Evolutionary conservation across 805 yeast species (phyloP), one percentile per base, ranked within the genome.

Genomic region (Wickerhamiella brachini): DNA sequence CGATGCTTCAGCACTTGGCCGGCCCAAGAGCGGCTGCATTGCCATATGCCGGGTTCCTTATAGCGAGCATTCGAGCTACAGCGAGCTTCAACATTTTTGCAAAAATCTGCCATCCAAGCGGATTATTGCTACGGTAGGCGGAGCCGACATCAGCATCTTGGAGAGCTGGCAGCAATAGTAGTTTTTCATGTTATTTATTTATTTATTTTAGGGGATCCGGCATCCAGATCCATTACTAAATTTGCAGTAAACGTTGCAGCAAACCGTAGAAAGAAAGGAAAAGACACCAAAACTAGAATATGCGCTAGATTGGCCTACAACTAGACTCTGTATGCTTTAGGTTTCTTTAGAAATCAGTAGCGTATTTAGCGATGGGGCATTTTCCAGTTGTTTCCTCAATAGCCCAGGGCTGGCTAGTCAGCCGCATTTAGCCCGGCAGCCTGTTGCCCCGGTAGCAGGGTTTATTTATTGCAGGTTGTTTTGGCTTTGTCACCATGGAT

Each of bases 61-160:
- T 61, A 83, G 94, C 60, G 98, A 93, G 62, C 98, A 93, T 67
- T 86, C 95, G 10, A 85, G 95, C 52, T 90, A 80, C 59, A 69
- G 83, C 39, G 98, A 93, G 60, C 70, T 93, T 39, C 72, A 81
- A 12, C 72, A 74, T 50, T 85, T 90, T 61, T 76, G 82, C 21
- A 68, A 75, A 2, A 66, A 73, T 21, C 57, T 86, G 42, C 64
- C 73, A 7, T 74, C 78, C 56, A 66, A 66, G 0, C 60, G 71
- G 42, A 75, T 86, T 13, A 78, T 88, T 8, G 93, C 97, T 0
- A 93, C 98, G 0, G 98, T 90, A 4, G 61, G 65, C 41, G 59
- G 57, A 45, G 44, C 55, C 54, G 22, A 54, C 51, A 42, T 50
- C 22, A 54, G 55, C 23, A 49, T 60, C 12, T 47, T 60, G 3